Conservation (phyloP, 257 asterid genomes). For the Lantana camara region DNA sequence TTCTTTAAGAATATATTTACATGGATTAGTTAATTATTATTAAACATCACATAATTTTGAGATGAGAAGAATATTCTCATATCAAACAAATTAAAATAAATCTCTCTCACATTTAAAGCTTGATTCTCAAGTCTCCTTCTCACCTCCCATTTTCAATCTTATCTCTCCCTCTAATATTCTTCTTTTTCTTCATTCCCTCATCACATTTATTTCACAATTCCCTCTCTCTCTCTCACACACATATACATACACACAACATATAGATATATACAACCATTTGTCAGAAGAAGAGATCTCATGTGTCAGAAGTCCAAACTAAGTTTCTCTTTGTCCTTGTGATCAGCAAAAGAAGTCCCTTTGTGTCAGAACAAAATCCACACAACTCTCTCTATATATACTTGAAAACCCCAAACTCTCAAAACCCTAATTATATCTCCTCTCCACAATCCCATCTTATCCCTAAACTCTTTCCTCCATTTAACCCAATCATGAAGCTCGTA, state of each 20-base stretch:
- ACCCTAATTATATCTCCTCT: conserved; percentile 37
- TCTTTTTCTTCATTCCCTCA: conserved; percentile 32
- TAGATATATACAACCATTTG: conserved; percentile 2
- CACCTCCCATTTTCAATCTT: conserved; percentile 58
- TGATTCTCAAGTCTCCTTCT: conserved; percentile 37
- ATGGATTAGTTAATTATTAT: too few species aligned
- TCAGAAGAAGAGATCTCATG: conserved; percentile 46
- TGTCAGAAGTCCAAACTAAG: conserved; percentile 49
- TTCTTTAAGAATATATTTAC: too few species aligned
- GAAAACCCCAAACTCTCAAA: conserved; percentile 17
- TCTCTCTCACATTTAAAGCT: conserved; percentile 20
- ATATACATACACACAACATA: conserved; percentile 1
- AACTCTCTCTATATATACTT: conserved; percentile 17
- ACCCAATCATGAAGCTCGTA: conserved; percentile 31
- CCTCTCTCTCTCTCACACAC: conserved; percentile 26
- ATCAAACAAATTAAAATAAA: too few species aligned
- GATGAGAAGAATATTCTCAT: not conserved
- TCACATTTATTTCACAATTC: conserved; percentile 23
- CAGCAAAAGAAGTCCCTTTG: conserved; percentile 25
- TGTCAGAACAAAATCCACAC: conserved; percentile 56
- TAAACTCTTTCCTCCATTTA: not conserved
- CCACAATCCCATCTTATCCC: not conserved
- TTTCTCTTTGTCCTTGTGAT: conserved; percentile 39
- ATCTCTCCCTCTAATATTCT: conserved; percentile 17
- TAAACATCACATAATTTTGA: not conserved